Base-by-base conservation (phyloP, 305 asterid species). In the Solanum aculeatissimum region DNA sequence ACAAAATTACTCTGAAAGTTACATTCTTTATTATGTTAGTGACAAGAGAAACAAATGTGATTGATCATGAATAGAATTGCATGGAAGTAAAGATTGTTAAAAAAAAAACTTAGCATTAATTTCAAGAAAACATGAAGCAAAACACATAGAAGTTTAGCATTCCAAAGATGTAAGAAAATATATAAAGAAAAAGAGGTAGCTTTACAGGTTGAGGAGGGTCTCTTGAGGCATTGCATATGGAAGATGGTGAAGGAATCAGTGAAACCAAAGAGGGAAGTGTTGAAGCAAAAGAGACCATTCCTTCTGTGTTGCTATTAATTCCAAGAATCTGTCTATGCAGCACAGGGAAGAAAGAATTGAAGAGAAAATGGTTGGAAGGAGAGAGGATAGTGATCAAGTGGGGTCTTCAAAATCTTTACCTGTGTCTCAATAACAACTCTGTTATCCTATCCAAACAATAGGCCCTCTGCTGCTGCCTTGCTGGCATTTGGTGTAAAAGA, bases 241-340 rank as follows among this genome's bases (percentile, higher is more conserved):
- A 82, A 87, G 87, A 84, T 29, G 90, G 78, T 13, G 90, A 88
- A 80, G 89, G 93, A 81, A 55, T n/a, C 66, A 89, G 49, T 54
- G 93, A 87, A 83, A 86, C 86, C 82, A 89, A 58, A 79, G 97
- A 89, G 45, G 98, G 93, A 19, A 93, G 62, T 16, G 98, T 91
- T 80, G 97, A 94, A 83, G 91, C 86, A 93, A 92, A 95, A 85
- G 97, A 94, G 45, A 93, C 83, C 87, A 88, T 75, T 83, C 71
- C 69, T 91, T 91, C 80, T 84, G 83, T 72, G 19, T 81, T 55
- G 79, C 74, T 75, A 21, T 49, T 68, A 29, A 70, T 60, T 38
- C 57, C 83, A 45, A 63, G 45, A 35, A 47, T 45, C 83, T 60
- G 82, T 42, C 6, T 77, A 72, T 9, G 43, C 29, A 32, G 35